Base-by-base conservation (phyloP, 139 green algal genomes). In the Coelastrella sp. region DNA sequence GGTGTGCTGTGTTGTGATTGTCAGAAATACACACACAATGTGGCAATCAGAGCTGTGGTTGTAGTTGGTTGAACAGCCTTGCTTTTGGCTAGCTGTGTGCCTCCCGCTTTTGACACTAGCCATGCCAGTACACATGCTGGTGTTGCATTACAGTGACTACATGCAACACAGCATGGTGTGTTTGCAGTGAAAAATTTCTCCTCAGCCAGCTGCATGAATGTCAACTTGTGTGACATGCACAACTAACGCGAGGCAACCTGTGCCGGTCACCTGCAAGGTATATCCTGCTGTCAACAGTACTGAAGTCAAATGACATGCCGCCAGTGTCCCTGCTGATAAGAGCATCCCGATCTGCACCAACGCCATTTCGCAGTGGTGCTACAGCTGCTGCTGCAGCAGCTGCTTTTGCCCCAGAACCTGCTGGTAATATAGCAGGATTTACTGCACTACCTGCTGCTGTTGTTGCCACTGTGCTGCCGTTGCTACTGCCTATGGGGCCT, bases 261-360 rank as follows among this genome's bases (percentile, higher is more conserved):
- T 27, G 20, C 59, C 68, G 72, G 68, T 6, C 78, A 95, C 92
- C 93, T 70, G 92, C 93, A 22, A 96, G 66, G 91, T 97, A 98
- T 25, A 96, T 95, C 58, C 94, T 96, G 60, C 93, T 84, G 90
- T 99, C 96, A 0, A 83, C 81, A 0, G 79, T 60, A 56, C 87
- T 95, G 90, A 99, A 98, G 90, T 97, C 97, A 81, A 99, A 97
- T 12, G 93, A 96, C 92, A 98, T 97, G 78, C 96, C 97, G 17
- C 93, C 94, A 11, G 96, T 95, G 7, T 93, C 79, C 7, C 96
- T 92, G 76, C 89, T 95, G 88, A 99, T 98, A 85, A 98, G 97
- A 0, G 96, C 95, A 73, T 97, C 95, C 60, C 81, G 92, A 6
- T 87, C 84, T 35, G 61, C 85, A 6, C 22, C 73, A 61, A 56